Conservation (phyloP, 1,139 yeast species). For the Taphrina confusa region DNA sequence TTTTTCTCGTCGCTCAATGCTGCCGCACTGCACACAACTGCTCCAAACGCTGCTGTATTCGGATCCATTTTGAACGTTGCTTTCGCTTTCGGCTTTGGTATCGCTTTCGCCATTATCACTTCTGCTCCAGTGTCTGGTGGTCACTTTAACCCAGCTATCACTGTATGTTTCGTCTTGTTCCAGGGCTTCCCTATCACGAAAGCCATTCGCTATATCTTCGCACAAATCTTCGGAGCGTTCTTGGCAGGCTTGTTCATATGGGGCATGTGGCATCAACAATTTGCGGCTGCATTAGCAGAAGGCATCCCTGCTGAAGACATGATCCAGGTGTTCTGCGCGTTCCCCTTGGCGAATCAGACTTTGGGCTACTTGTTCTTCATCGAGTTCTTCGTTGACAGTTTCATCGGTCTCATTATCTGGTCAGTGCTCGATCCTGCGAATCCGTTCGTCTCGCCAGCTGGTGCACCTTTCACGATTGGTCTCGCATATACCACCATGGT, state of each 20-base stretch:
- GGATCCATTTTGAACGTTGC: conserved; percentile 22
- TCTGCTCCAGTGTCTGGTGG: conserved; percentile 51
- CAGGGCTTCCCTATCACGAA: conserved; percentile 52
- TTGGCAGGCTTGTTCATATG: conserved; percentile 49
- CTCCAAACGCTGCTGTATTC: conserved; percentile 23
- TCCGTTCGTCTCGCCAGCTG: conserved; percentile 34
- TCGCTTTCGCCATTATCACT: conserved; percentile 33
- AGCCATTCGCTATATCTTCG: conserved; percentile 49
- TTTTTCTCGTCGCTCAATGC: conserved; percentile 11
- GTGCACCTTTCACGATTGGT: conserved; percentile 31
- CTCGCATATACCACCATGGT: conserved; percentile 28
- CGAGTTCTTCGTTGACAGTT: conserved; percentile 29
- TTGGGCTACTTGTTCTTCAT: conserved; percentile 30
- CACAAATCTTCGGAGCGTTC: conserved; percentile 51
- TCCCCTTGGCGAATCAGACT: conserved; percentile 22
- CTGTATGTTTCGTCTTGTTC: conserved; percentile 49
- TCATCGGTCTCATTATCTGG: conserved; percentile 28
- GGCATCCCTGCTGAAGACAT: conserved; percentile 7
- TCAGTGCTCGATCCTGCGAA: conserved; percentile 33
- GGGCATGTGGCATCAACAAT: conserved; percentile 45
- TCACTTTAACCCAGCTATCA: conserved; percentile 52
- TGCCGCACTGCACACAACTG: conserved; percentile 3
- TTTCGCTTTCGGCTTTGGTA: conserved; percentile 27
- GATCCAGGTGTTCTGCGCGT: conserved; percentile 24
- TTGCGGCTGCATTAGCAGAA: conserved; percentile 7